Conservation (phyloP, 2,329 filamentous ascomycete species). For the Alternaria novae-zelandiae region DNA sequence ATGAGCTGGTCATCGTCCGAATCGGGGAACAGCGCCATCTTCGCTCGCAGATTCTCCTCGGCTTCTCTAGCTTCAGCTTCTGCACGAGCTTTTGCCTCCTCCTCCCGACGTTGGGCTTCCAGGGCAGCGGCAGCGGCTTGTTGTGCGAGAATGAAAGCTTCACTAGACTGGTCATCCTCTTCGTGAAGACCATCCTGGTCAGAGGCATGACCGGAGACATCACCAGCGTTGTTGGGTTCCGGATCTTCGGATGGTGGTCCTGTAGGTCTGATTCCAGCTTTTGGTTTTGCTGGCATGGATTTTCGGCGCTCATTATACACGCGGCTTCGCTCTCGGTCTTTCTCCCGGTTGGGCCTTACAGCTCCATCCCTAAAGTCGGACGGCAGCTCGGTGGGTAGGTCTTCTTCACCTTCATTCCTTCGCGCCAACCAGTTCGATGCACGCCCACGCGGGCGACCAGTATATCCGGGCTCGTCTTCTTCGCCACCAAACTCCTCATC, state of each 20-base stretch:
- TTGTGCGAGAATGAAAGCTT: slow-evolving; percentile 33
- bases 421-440: slow-evolving; percentile 52
- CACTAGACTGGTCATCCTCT: slow-evolving; percentile 37
- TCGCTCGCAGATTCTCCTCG: slow-evolving; percentile 44
- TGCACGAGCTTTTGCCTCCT: slow-evolving; percentile 27
- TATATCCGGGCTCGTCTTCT: slow-evolving; percentile 18
- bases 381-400: slow-evolving; percentile 53
- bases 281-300: slow-evolving; percentile 32
- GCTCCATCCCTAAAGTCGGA: slow-evolving; percentile 49
- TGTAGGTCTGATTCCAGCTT: slow-evolving; percentile 33
- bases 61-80: slow-evolving; percentile 35
- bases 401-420: slow-evolving; percentile 51
- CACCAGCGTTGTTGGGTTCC: slow-evolving; percentile 32
- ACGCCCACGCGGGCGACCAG: slow-evolving; percentile 29
- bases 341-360: slow-evolving; percentile 37
- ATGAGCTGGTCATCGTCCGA: slow-evolving; percentile 35
- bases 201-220: slow-evolving; percentile 35
- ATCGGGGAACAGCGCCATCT: slow-evolving; percentile 42
- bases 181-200: slow-evolving; percentile 37
- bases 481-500: slow-evolving; percentile 50
- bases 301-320: slow-evolving; percentile 32
- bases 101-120: slow-evolving; percentile 30
- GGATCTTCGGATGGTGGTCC: slow-evolving; percentile 32
- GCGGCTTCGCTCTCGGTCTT: slow-evolving; percentile 28
- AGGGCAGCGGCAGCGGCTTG: slow-evolving; percentile 32